Conservation (phyloP, 1,284 basidiomycete species). For the Cryptococcus sp. region DNA sequence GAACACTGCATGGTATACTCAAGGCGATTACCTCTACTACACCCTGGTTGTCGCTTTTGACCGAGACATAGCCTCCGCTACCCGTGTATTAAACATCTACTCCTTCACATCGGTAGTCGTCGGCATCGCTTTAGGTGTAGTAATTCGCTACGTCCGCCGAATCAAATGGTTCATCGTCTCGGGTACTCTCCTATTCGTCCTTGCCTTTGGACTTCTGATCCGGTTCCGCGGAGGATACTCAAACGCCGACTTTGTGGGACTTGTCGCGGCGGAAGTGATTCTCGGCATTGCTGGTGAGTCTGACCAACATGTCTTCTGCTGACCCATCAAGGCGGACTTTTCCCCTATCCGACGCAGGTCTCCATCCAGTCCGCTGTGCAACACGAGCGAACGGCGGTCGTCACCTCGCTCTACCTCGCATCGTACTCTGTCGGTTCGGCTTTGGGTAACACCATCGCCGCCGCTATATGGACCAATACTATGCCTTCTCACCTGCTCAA, state of each 20-base stretch:
- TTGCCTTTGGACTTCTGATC: conserved; percentile 54
- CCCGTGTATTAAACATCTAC: conserved; percentile 53
- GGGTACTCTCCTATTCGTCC: conserved; percentile 35
- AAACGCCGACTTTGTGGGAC: conserved; percentile 33
- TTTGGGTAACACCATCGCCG: conserved; percentile 53
- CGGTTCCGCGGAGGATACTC: conserved; percentile 51
- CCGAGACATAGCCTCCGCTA: conserved; percentile 44
- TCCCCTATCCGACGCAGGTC: conserved; percentile 54
- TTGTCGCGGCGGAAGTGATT: conserved; percentile 54
- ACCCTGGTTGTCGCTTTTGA: conserved; percentile 52
- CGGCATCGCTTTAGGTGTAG: conserved; percentile 49
- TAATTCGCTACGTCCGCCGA: conserved; percentile 48
- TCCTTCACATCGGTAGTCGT: conserved; percentile 52
- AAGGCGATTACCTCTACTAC: conserved; percentile 51
- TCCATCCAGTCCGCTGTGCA: conserved; percentile 51
- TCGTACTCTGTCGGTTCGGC: conserved; percentile 53
- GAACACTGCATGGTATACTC: conserved; percentile 53
- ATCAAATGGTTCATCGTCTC: conserved; percentile 53
- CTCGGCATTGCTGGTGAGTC: conserved; percentile 52
- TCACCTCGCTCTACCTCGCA: conserved; percentile 53
- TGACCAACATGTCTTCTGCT: neutral
- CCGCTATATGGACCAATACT: conserved; percentile 50
- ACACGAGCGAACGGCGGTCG: conserved; percentile 53
- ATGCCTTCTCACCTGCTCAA: conserved; percentile 26
- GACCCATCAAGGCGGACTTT: conserved; percentile 35